phyloP scores from a whole-genome alignment of 345 rosid species.

The Cardiospermum halicacabum region DNA sequence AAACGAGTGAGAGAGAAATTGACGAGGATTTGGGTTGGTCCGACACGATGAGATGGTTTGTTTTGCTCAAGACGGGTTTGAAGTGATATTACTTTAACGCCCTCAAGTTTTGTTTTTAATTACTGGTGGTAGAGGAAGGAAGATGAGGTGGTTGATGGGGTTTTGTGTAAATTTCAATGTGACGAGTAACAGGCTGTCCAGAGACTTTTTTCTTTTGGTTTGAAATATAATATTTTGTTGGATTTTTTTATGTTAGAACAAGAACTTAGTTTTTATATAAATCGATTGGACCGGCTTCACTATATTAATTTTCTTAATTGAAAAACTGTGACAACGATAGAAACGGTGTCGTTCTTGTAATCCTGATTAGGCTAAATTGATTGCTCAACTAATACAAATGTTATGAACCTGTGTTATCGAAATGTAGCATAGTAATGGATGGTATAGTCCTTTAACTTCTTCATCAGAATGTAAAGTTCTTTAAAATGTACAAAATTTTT shows the following conservation, averaged over 20 bases:
- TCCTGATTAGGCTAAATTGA: no score
- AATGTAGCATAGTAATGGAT: no score
- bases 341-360: neutral
- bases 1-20: conserved; percentile 15
- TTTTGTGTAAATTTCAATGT: conserved; percentile 13
- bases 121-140: neutral
- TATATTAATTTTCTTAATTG: neutral
- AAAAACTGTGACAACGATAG: neutral
- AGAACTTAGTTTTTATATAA: no score
- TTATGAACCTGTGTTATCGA: no score
- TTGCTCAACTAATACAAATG: no score
- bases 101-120: neutral
- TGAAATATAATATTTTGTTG: neutral
- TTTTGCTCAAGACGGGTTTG: neutral
- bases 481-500: no score
- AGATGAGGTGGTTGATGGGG: neutral
- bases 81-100: neutral
- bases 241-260: neutral
- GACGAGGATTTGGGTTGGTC: conserved; percentile 19
- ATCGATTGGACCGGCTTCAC: neutral
- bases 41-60: conserved; percentile 19
- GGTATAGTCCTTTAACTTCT: no score
- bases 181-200: conserved; percentile 16
- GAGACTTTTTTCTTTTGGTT: neutral
- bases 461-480: no score